phyloP scores from a whole-genome alignment of 345 rosid genomes.

The Eucalyptus marginata region DNA sequence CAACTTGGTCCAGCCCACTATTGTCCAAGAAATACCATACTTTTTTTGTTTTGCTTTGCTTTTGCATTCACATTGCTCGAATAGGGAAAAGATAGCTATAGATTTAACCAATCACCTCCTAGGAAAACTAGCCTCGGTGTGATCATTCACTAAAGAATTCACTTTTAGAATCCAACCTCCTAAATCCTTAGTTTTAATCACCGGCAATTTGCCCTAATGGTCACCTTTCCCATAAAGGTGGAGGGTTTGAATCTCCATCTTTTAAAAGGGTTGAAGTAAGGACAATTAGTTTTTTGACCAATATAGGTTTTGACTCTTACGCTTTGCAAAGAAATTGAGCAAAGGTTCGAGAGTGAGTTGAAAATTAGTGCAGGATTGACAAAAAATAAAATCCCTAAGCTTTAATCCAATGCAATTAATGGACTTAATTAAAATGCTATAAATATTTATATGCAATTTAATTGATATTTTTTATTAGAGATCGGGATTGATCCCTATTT shows the following conservation, averaged over 20 bases:
- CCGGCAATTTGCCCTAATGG: accelerated
- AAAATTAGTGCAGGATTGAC: too few species aligned
- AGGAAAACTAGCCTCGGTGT: not conserved
- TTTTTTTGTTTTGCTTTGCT: not conserved
- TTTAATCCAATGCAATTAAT: not conserved
- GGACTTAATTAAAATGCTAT: not conserved
- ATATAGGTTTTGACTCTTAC: accelerated
- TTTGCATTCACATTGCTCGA: not conserved
- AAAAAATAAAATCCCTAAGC: not conserved
- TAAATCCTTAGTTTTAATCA: not conserved
- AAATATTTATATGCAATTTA: too few species aligned
- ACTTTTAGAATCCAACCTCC: not conserved
- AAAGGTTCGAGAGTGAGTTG: too few species aligned
- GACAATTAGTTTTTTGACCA: too few species aligned
- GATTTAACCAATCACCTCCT: not conserved
- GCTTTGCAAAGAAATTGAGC: too few species aligned
- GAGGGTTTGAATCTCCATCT: too few species aligned
- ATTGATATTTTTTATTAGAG: too few species aligned
- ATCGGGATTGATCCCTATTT: not conserved
- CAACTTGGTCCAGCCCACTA: not conserved
- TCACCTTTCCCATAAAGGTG: too few species aligned
- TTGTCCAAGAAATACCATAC: not conserved
- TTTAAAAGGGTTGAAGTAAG: too few species aligned
- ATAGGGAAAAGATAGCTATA: not conserved
- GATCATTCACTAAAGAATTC: not conserved